Conservation (phyloP, 2,329 filamentous ascomycete genomes). For the Phialophora macrospora region DNA sequence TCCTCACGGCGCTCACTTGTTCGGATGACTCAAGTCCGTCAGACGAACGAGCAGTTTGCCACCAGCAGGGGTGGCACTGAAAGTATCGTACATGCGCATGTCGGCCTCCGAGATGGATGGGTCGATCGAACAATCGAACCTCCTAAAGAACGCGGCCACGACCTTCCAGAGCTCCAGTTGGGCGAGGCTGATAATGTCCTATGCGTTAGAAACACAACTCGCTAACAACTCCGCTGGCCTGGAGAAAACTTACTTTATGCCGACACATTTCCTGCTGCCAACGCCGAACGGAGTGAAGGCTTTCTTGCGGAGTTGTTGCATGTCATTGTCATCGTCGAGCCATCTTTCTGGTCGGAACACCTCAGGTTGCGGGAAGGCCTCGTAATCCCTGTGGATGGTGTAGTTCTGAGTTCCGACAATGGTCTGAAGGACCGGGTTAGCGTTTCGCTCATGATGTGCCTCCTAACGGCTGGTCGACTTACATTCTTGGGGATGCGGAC, state of each 20-base stretch:
- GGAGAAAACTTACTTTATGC: conserved; percentile 19
- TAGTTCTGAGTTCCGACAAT: conserved; percentile 26
- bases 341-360: conserved; percentile 37
- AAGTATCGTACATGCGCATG: conserved; percentile 27
- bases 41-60: conserved; percentile 20
- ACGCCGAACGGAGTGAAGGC: conserved; percentile 21
- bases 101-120: conserved; percentile 17
- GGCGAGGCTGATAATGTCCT: conserved; percentile 12
- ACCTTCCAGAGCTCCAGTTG: conserved; percentile 22
- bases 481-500: conserved; percentile 37
- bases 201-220: not conserved
- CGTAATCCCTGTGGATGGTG: conserved; percentile 28
- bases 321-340: conserved; percentile 22
- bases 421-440: conserved; percentile 5
- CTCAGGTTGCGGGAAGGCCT: conserved; percentile 37
- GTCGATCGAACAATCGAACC: conserved; percentile 24
- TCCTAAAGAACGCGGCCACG: conserved; percentile 14
- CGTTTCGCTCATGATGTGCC: no score
- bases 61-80: conserved; percentile 22
- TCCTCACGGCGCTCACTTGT: not conserved
- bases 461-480: not conserved
- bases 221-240: not conserved
- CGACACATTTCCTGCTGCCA: conserved; percentile 21
- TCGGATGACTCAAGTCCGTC: not conserved
- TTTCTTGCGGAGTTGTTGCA: conserved; percentile 13